Percentiles rank a stretch among this genome's conserved stretches.
Conservation (phyloP, 2,329 filamentous ascomycete genomes). For the Penicillium hordei region DNA sequence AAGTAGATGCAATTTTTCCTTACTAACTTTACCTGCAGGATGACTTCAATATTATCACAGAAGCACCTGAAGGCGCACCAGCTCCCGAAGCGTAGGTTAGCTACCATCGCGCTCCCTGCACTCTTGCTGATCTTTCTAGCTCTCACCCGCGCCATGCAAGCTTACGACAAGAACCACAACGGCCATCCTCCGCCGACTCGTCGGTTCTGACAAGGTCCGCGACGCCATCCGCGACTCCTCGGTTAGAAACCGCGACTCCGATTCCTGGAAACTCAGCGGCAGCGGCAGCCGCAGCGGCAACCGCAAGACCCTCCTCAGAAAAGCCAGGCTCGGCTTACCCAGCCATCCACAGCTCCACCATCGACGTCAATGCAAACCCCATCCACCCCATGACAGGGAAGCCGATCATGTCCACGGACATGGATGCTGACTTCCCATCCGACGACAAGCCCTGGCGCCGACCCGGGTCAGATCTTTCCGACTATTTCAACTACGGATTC, state of each 20-base stretch:
- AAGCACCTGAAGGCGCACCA: constrained; percentile 45
- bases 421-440: constrained; percentile 68
- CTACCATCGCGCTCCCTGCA: constrained; percentile 1
- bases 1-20: background rate
- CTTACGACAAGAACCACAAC: constrained; percentile 38
- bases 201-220: constrained; percentile 33
- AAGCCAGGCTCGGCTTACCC: constrained; percentile 64
- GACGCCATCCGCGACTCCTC: constrained; percentile 36
- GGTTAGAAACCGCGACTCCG: constrained; percentile 34
- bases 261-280: constrained; percentile 33
- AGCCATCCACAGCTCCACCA: constrained; percentile 70
- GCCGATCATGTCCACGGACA: constrained; percentile 77
- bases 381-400: constrained; percentile 72
- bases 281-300: constrained; percentile 5
- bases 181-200: constrained; percentile 36
- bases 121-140: constrained; percentile 30
- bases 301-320: constrained; percentile 38
- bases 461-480: constrained; percentile 88
- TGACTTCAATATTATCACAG: constrained; percentile 52
- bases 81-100: constrained; percentile 39
- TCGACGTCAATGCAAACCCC: constrained; percentile 82
- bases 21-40: constrained; percentile 35
- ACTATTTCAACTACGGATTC: constrained; percentile 99
- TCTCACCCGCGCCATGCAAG: constrained; percentile 41
- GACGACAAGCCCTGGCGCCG: constrained; percentile 94